A percentile compares a stretch with the other conserved stretches of the same genome.
phyloP scores from a whole-genome alignment of 129 eudicot species.

The Ambrosia trifida region DNA sequence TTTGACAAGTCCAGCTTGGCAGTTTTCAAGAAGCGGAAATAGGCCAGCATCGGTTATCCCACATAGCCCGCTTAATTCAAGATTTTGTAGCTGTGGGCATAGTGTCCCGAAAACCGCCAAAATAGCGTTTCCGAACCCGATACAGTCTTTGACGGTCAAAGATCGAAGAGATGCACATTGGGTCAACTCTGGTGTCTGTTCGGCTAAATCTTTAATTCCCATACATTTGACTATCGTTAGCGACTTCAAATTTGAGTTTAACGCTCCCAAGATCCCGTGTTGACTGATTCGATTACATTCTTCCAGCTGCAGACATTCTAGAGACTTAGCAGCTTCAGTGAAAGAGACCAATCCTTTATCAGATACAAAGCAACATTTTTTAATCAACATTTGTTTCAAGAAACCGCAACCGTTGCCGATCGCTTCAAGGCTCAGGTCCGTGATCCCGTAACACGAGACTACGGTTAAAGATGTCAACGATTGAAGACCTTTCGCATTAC shows the following conservation, averaged over 20 bases:
- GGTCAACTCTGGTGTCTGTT: constrained; percentile 35
- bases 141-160: constrained; percentile 64
- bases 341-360: constrained; percentile 72
- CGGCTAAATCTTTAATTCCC: constrained; percentile 66
- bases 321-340: constrained; percentile 52
- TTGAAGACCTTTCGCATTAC: constrained; percentile 74
- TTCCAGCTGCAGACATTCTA: constrained; percentile 79
- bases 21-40: constrained; percentile 56
- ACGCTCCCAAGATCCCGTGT: constrained; percentile 56
- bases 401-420: constrained; percentile 68
- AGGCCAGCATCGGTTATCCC: constrained; percentile 73
- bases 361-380: constrained; percentile 81
- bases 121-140: constrained; percentile 63
- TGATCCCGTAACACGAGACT: constrained; percentile 69
- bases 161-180: constrained; percentile 75
- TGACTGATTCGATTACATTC: constrained; percentile 78
- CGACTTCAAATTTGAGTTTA: constrained; percentile 62
- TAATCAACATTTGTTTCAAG: constrained; percentile 65
- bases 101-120: constrained; percentile 63
- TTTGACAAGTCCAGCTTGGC: constrained; percentile 61
- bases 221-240: constrained; percentile 74
- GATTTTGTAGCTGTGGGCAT: constrained; percentile 66
- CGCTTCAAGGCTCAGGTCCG: constrained; percentile 80
- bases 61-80: constrained; percentile 74
- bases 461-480: constrained; percentile 49